These are phyloP conservation scores for Talaromyces pinophilus DNA, from an alignment of 2,329 filamentous ascomycete species.

Conservation along the genomic window DNA sequence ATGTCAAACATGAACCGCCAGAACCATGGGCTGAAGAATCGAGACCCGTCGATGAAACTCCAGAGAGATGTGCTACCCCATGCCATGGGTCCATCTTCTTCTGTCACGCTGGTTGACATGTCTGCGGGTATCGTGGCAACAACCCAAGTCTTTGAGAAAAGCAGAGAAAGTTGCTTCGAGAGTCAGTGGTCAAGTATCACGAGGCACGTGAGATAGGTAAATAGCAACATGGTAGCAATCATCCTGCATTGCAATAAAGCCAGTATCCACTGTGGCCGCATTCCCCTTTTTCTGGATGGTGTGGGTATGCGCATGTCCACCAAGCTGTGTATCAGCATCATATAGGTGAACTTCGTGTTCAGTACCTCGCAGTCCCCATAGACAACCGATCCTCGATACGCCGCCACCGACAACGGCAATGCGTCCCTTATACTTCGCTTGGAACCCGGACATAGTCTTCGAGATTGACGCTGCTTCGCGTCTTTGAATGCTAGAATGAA, in stretches of 20 bases:
- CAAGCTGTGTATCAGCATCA: slow-evolving; percentile 11
- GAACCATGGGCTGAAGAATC: slow-evolving; percentile 15
- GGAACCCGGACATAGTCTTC: not conserved
- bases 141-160: slow-evolving; percentile 1
- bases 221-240: slow-evolving; percentile 3
- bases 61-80: slow-evolving; percentile 15
- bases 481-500: not conserved
- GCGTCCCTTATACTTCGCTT: slow-evolving; percentile 1
- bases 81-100: not conserved
- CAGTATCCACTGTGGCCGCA: slow-evolving; percentile 2
- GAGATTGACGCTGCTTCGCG: not conserved
- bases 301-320: slow-evolving; percentile 12
- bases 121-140: slow-evolving; percentile 9
- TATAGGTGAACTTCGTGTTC: slow-evolving; percentile 10
- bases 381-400: slow-evolving; percentile 5
- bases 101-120: slow-evolving; percentile 16
- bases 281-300: not conserved
- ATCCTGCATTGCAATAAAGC: slow-evolving; percentile 13
- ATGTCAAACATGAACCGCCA: slow-evolving; percentile 21
- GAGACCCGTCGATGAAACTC: slow-evolving; percentile 4
- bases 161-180: not conserved
- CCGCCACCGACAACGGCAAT: slow-evolving; percentile 20
- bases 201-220: not conserved
- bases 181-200: not conserved
- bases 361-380: slow-evolving; percentile 7